Base-by-base conservation (phyloP, 495 filamentous ascomycete genomes). In the Penicillium alfredii region DNA sequence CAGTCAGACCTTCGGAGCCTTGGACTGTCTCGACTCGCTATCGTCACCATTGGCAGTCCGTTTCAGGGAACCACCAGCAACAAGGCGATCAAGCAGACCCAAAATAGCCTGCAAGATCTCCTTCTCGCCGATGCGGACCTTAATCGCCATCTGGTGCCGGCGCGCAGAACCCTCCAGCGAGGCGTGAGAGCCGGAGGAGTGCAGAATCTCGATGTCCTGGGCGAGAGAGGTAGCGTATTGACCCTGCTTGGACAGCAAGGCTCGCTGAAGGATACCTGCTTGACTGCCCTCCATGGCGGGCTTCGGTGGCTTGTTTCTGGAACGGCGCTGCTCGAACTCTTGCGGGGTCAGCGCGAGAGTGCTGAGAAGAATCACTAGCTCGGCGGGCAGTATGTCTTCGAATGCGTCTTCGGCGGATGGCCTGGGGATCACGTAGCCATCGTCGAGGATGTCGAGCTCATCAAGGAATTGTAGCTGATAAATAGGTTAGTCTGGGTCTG, bases 41-140 rank as follows among this genome's bases (percentile, higher is more conserved):
- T 46, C 30, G 23, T 55, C 53, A 24, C 47, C 50, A 31, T 53
- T 51, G 21, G 61, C 53, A 13, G 42, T 46, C 5, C 58, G 45
- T 18, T 59, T 59, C 14, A 51, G 38, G 11, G 61, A 58, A 10
- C 36, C 47, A 15, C 32, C 40, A 11, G 41, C 30, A 3, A 49
- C 19, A 15, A 41, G 43, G 25, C 42, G 41, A 15, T 55, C 44
- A 14, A 76, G 55, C 45, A 62, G 54, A 22, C 57, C 55, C 17
- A 44, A 42, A 10, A 63, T 66, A 71, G 51, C 64, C 64, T 64
- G 69, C 55, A 55, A 78, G n/a, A 94, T 65, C 36, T 72, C 64
- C 53, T 93, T 94, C 60, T 95, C 89, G 6, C 88, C 89, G 22
- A 79, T 59, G 30, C 88, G 76, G 22, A 94, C 84, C 42, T 83